These are phyloP conservation scores for Rhizopogon vesiculosus DNA, from an alignment of 768 basidiomycete species.

Conservation along the genomic window DNA sequence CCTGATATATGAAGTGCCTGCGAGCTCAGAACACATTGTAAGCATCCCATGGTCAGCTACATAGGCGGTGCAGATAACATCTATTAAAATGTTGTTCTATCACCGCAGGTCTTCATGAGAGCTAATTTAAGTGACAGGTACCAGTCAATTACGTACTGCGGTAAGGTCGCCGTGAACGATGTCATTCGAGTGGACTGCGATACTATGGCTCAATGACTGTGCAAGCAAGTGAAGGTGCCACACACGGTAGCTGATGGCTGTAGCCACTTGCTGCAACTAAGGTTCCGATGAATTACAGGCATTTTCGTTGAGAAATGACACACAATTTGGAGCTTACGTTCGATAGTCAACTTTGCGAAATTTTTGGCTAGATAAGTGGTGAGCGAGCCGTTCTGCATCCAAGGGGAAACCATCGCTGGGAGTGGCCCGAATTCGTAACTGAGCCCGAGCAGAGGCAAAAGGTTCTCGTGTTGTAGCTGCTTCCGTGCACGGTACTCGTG, in stretches of 20 bases:
- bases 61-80: conserved; percentile 23
- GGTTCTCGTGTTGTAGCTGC: conserved; percentile 20
- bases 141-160: conserved; percentile 24
- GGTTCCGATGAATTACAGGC: background rate
- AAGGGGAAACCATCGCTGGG: conserved; percentile 29
- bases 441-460: conserved; percentile 25
- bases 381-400: conserved; percentile 27
- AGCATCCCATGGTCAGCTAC: conserved; percentile 35
- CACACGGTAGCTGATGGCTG: conserved; percentile 17
- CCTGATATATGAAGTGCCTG: conserved; percentile 12
- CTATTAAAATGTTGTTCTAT: conserved; percentile 33
- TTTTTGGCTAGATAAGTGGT: conserved; percentile 15
- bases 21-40: conserved; percentile 20
- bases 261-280: conserved; percentile 5
- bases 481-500: conserved; percentile 21
- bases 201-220: background rate
- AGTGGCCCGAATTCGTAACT: conserved; percentile 24
- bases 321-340: conserved; percentile 10
- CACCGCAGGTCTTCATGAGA: background rate
- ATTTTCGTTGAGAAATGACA: background rate
- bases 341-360: conserved; percentile 1
- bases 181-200: conserved; percentile 9
- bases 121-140: background rate
- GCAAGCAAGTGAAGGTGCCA: background rate
- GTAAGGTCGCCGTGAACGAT: conserved; percentile 44